phyloP scores from a whole-genome alignment of 768 basidiomycete genomes.

The Lentinula guzmanii region DNA sequence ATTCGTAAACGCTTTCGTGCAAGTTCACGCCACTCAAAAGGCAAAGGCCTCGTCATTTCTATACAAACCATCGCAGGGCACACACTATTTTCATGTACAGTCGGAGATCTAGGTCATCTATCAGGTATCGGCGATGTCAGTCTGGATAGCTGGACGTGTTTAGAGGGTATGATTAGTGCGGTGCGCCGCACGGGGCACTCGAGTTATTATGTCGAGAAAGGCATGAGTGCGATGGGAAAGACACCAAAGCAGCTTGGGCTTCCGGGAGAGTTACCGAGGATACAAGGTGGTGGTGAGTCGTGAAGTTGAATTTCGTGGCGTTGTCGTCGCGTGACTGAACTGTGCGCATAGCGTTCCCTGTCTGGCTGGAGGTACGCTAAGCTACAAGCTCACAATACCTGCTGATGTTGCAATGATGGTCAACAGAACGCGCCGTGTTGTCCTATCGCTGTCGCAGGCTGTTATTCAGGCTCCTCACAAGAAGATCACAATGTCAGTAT shows the following conservation, averaged over 20 bases:
- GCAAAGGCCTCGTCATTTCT: slow-evolving; percentile 76
- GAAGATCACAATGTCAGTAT: slow-evolving; percentile 71
- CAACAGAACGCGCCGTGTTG: slow-evolving; percentile 74
- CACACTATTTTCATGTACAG: slow-evolving; percentile 75
- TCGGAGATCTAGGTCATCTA: slow-evolving; percentile 68
- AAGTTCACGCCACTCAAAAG: slow-evolving; percentile 63
- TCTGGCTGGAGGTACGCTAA: slow-evolving; percentile 68
- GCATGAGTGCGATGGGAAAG: slow-evolving; percentile 80
- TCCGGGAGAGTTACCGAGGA: slow-evolving; percentile 48
- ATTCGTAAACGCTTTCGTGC: slow-evolving; percentile 80
- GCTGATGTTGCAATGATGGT: background rate
- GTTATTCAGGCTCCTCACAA: slow-evolving; percentile 75
- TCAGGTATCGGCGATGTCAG: slow-evolving; percentile 71
- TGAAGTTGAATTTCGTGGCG: background rate
- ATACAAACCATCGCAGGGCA: slow-evolving; percentile 78
- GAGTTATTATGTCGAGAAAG: slow-evolving; percentile 82
- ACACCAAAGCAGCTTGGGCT: slow-evolving; percentile 67
- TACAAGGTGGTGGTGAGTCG: slow-evolving; percentile 72
- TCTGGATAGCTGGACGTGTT: slow-evolving; percentile 71
- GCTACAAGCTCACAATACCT: background rate
- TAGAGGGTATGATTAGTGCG: slow-evolving; percentile 77
- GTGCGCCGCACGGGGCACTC: slow-evolving; percentile 80
- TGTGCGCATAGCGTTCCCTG: slow-evolving; percentile 59
- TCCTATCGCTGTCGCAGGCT: slow-evolving; percentile 72
- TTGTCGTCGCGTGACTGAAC: background rate